Conservation (phyloP, 139 green algal species). For the Yamagishiella unicocca region DNA sequence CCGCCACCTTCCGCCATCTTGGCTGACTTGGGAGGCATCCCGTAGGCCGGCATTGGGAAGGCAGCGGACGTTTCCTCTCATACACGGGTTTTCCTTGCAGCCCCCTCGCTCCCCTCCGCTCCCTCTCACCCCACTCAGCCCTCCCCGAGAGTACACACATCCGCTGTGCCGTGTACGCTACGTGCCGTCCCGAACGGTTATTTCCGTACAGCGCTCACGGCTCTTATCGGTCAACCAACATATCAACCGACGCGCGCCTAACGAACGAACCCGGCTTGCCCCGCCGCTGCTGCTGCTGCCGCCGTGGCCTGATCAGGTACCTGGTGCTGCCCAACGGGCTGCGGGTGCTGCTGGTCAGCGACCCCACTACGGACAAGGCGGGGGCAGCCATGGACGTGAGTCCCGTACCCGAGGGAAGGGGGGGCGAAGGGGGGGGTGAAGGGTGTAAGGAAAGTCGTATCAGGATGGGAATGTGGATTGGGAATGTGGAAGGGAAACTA, state of each 20-base stretch:
- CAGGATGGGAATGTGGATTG: no score
- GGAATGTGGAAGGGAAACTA: no score
- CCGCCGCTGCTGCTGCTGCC: neutral
- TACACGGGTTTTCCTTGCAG: no score
- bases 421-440: no score
- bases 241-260: neutral
- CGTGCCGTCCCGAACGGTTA: neutral
- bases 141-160: neutral
- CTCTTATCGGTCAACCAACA: neutral
- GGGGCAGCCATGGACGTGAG: conserved; percentile 67
- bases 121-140: neutral
- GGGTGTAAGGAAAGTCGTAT: neutral
- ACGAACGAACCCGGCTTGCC: neutral
- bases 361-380: conserved; percentile 82
- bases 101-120: no score
- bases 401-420: neutral
- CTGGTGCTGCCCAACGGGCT: conserved; percentile 5
- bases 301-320: no score
- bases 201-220: neutral
- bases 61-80: no score
- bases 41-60: no score
- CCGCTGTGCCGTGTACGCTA: neutral
- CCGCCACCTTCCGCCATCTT: no score
- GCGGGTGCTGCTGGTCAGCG: conserved; percentile 43
- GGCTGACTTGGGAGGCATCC: no score